Conservation (phyloP, 371 early-diverging fungal genomes). For the Dichotomocladium elegans region DNA sequence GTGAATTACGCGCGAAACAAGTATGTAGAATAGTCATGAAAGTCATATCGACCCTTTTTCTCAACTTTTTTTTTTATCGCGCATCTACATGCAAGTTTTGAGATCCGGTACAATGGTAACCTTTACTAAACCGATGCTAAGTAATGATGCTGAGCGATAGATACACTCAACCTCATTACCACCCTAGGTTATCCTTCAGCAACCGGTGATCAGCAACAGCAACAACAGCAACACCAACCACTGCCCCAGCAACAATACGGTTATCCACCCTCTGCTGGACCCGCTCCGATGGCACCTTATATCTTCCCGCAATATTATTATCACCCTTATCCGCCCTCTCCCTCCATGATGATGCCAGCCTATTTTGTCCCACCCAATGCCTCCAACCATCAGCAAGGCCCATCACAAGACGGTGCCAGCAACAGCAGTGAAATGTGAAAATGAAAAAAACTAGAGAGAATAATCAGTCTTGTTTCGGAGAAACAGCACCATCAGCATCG, state of each 20-base stretch:
- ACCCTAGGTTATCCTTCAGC: neutral
- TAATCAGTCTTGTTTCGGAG: no score
- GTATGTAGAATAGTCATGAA: neutral
- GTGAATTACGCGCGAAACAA: constrained; percentile 5
- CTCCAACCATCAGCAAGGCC: no score
- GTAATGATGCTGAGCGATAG: no score
- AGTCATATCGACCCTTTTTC: neutral
- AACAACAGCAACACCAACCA: neutral
- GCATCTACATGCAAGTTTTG: neutral
- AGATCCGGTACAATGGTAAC: no score
- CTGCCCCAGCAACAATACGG: constrained; percentile 1
- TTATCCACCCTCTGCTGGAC: constrained; percentile 1
- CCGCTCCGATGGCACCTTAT: constrained; percentile 3
- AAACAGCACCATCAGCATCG: no score
- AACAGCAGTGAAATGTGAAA: no score
- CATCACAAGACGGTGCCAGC: no score
- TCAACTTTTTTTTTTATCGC: neutral
- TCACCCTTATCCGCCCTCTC: neutral
- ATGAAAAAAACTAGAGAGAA: no score
- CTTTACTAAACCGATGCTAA: no score
- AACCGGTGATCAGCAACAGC: neutral
- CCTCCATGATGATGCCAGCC: constrained; percentile 1
- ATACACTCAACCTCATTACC: neutral
- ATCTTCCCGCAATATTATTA: constrained; percentile 1
- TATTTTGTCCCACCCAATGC: neutral